Percentiles rank a stretch among this genome's conserved stretches.
These are phyloP conservation scores for Candida boleticola DNA, from an alignment of 805 yeast species.

Conservation along the genomic window DNA sequence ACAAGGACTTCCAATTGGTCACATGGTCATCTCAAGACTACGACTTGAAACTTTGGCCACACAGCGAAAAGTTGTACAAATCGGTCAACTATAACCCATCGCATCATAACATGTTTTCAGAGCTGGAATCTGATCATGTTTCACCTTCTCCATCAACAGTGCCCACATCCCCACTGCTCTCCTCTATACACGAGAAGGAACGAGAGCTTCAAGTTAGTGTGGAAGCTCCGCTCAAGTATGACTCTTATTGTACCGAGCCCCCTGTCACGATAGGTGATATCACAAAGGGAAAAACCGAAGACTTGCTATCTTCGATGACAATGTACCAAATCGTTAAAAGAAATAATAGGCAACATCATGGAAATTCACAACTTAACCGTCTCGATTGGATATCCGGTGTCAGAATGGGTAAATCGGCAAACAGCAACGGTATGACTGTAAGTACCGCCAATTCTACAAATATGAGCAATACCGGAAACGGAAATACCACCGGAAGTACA, in stretches of 20 bases:
- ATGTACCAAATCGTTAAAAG: constrained; percentile 32
- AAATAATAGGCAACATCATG: constrained; percentile 30
- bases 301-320: constrained; percentile 36
- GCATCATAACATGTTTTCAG: constrained; percentile 23
- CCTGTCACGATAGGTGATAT: constrained; percentile 32
- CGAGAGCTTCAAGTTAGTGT: too few relatives aligned
- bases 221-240: constrained; percentile 10
- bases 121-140: constrained; percentile 12
- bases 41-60: constrained; percentile 81
- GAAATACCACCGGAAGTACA: constrained; percentile 4
- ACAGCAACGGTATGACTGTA: too few relatives aligned
- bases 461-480: constrained; percentile 21
- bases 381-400: constrained; percentile 94
- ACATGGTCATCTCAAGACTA: constrained; percentile 88
- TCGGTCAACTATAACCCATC: constrained; percentile 38
- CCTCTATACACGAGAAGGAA: neutral
- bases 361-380: constrained; percentile 51
- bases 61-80: constrained; percentile 33
- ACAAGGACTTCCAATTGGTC: constrained; percentile 81
- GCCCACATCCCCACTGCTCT: neutral
- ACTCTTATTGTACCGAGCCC: constrained; percentile 38
- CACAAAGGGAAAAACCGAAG: constrained; percentile 28
- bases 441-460: constrained; percentile 16
- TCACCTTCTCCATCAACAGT: neutral
- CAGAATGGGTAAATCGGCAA: constrained; percentile 59